phyloP scores from a whole-genome alignment of 2,329 filamentous ascomycete species.

The Cercospora sojina region DNA sequence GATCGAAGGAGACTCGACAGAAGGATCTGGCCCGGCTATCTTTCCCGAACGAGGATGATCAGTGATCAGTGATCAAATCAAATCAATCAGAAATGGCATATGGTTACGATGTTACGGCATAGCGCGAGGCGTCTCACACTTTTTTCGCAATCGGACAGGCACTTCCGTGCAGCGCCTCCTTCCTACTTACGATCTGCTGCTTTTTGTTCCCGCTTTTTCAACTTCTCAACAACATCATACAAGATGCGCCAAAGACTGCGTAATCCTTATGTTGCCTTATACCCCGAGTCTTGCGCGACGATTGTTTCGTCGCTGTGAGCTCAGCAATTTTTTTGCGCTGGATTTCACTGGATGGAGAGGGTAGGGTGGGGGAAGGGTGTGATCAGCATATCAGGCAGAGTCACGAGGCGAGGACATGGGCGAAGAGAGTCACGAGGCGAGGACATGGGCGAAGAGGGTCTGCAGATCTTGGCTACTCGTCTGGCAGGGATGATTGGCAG shows the following conservation, averaged over 20 bases:
- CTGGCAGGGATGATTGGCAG: background rate
- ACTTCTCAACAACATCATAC: background rate
- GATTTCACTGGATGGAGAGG: background rate
- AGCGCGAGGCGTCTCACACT: slow-evolving; percentile 17
- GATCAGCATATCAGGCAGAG: background rate
- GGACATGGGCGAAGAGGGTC: background rate
- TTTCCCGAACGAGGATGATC: slow-evolving; percentile 20
- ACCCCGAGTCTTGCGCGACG: slow-evolving; percentile 5
- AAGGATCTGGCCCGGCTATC: slow-evolving; percentile 29
- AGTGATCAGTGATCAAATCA: slow-evolving; percentile 3
- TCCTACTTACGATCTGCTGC: slow-evolving; percentile 1
- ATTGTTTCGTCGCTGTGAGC: background rate
- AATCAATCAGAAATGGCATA: slow-evolving; percentile 8
- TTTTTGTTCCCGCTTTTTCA: background rate
- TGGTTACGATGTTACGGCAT: slow-evolving; percentile 25
- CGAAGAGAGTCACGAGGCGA: background rate
- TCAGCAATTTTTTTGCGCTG: slow-evolving; percentile 6
- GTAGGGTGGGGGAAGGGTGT: background rate
- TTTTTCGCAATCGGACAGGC: background rate
- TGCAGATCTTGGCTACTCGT: background rate
- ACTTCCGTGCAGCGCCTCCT: background rate
- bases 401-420: background rate
- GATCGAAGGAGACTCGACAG: slow-evolving; percentile 75
- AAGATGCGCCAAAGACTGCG: background rate
- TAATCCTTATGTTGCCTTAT: slow-evolving; percentile 15